These are phyloP conservation scores for Phytophthora colocasiae DNA, from an alignment of 352 stramenopile genomes.

Conservation along the genomic window DNA sequence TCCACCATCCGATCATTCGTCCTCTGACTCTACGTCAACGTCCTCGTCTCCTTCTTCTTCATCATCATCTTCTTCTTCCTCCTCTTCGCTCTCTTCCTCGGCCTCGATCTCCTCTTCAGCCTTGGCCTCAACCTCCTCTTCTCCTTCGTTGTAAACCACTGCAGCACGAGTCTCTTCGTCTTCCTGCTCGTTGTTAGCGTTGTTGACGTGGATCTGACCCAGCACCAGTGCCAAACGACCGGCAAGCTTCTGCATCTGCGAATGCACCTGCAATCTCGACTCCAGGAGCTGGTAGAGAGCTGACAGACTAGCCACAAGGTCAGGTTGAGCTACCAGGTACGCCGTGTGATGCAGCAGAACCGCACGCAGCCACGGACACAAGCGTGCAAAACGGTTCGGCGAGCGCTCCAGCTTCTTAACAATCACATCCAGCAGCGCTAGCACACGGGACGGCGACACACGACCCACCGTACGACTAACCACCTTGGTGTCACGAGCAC, in stretches of 20 bases:
- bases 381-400: constrained; percentile 73
- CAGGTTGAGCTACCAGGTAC: constrained; percentile 85
- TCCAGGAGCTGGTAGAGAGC: constrained; percentile 88
- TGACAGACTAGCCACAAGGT: constrained; percentile 83
- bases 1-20: constrained; percentile 44
- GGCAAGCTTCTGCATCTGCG: constrained; percentile 85
- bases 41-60: constrained; percentile 52
- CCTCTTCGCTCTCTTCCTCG: constrained; percentile 34
- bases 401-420: constrained; percentile 87
- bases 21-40: constrained; percentile 43
- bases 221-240: constrained; percentile 84
- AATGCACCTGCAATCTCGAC: constrained; percentile 81
- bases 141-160: constrained; percentile 75
- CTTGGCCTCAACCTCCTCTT: constrained; percentile 50
- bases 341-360: constrained; percentile 87
- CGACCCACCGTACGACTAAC: constrained; percentile 80
- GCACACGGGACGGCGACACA: constrained; percentile 75
- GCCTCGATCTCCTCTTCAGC: constrained; percentile 12
- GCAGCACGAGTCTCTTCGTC: constrained; percentile 60
- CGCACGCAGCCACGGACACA: constrained; percentile 86
- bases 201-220: constrained; percentile 85
- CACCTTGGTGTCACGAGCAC: constrained; percentile 79
- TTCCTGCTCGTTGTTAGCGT: constrained; percentile 35
- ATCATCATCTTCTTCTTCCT: constrained; percentile 50
- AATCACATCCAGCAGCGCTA: constrained; percentile 80